Conservation (phyloP, 805 yeast species). For the Tetrapisispora arboricola region DNA sequence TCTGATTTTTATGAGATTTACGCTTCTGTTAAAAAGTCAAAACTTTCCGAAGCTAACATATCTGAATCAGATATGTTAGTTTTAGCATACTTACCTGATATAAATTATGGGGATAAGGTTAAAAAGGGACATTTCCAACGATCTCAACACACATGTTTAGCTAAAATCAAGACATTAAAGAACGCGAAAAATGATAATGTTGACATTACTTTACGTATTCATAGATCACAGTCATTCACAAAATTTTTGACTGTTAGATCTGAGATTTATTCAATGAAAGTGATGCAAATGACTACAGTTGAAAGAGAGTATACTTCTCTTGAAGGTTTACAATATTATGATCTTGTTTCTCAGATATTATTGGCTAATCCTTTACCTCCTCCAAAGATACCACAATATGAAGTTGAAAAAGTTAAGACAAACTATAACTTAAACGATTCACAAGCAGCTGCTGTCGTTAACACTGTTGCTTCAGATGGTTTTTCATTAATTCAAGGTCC, state of each 20-base stretch:
- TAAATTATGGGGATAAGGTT: conserved; percentile 18
- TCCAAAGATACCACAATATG: conserved; percentile 23
- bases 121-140: conserved; percentile 28
- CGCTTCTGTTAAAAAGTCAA: conserved; percentile 51
- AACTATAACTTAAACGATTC: conserved; percentile 66
- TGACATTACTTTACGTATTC: conserved; percentile 67
- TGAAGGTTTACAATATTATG: conserved; percentile 73
- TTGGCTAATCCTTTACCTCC: conserved; percentile 45
- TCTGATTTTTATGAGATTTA: conserved; percentile 84
- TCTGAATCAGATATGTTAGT: conserved; percentile 71
- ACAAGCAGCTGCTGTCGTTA: conserved; percentile 82
- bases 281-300: conserved; percentile 81
- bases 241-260: conserved; percentile 51
- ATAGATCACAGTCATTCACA: conserved; percentile 36
- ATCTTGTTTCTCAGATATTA: conserved; percentile 56
- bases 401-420: conserved; percentile 35
- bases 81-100: conserved; percentile 42
- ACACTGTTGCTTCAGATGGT: conserved; percentile 58
- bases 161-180: conserved; percentile 68
- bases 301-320: conserved; percentile 88
- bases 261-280: conserved; percentile 55
- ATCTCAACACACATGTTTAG: conserved; percentile 52
- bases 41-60: conserved; percentile 41
- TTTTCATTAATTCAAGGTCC: conserved; percentile 95
- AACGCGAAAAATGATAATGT: conserved; percentile 51